Evolutionary conservation across 1,284 basidiomycete genomes (phyloP).

Genomic region (Wallemia hederae): DNA sequence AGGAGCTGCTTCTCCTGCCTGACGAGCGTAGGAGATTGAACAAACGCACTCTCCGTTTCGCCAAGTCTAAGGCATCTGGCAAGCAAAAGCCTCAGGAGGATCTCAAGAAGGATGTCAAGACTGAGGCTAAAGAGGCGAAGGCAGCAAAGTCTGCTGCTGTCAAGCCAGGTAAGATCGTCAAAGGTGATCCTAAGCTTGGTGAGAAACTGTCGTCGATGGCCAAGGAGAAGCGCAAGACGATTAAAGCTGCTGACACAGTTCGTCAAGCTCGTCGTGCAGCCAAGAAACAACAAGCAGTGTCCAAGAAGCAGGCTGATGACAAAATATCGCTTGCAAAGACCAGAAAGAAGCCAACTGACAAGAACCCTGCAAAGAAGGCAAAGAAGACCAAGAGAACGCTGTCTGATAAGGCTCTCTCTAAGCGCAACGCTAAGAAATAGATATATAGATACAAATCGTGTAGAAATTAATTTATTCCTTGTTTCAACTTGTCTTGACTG

Average conservation of each 20-base stretch:
- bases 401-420: neutral
- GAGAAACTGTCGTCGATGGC: conserved; percentile 38
- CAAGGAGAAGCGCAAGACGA: conserved; percentile 59
- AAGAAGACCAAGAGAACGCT: neutral
- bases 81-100: conserved; percentile 16
- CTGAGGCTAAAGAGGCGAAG: conserved; percentile 4
- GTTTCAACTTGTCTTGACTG: neutral
- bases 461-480: neutral
- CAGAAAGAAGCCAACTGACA: neutral
- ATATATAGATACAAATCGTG: neutral
- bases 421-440: neutral
- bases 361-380: neutral
- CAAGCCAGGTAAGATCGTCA: conserved; percentile 19
- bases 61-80: conserved; percentile 32
- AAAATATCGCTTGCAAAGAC: neutral
- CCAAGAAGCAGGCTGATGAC: conserved; percentile 2
- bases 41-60: conserved; percentile 59
- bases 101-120: conserved; percentile 8
- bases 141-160: neutral
- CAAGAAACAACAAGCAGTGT: conserved; percentile 31
- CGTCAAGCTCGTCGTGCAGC: conserved; percentile 51
- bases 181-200: conserved; percentile 51
- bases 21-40: conserved; percentile 49
- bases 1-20: conserved; percentile 55
- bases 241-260: conserved; percentile 43